Evolutionary conservation across 495 filamentous ascomycete species (phyloP).

Genomic region (Aspergillus haitiensis): DNA sequence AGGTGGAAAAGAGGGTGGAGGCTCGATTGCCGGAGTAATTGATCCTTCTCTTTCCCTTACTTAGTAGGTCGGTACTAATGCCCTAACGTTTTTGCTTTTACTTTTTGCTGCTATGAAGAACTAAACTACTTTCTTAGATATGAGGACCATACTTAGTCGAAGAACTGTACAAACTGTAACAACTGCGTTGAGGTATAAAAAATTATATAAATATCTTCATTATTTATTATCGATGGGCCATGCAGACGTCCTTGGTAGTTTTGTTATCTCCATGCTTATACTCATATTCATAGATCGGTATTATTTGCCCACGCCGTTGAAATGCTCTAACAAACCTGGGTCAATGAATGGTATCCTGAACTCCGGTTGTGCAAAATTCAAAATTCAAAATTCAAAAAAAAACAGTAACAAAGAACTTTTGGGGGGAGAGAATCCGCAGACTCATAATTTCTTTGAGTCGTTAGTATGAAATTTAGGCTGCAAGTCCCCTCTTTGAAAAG

Average conservation of each 20-base stretch:
- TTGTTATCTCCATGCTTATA: background rate
- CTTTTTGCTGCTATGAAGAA: no score
- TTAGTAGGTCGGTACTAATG: no score
- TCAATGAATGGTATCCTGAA: constrained; percentile 16
- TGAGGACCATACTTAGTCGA: no score
- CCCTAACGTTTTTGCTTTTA: no score
- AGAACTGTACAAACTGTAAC: no score
- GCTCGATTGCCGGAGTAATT: no score
- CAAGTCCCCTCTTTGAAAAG: background rate
- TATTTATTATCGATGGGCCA: constrained; percentile 13
- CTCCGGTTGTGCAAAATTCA: constrained; percentile 10
- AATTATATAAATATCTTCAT: constrained; percentile 6
- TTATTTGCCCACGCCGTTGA: background rate
- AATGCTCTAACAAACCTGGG: background rate
- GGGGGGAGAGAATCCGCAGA: background rate
- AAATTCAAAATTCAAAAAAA: no score
- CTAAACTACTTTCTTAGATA: no score
- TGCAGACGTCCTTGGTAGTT: background rate
- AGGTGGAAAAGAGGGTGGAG: constrained; percentile 32
- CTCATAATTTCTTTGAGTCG: background rate
- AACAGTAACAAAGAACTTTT: constrained; percentile 13
- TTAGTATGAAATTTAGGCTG: background rate
- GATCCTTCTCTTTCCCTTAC: no score
- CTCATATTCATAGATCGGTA: no score
- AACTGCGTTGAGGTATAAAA: no score